Evolutionary conservation across 176 grass and related monocot species (phyloP).

Genomic region (Tuctoria greenei): DNA sequence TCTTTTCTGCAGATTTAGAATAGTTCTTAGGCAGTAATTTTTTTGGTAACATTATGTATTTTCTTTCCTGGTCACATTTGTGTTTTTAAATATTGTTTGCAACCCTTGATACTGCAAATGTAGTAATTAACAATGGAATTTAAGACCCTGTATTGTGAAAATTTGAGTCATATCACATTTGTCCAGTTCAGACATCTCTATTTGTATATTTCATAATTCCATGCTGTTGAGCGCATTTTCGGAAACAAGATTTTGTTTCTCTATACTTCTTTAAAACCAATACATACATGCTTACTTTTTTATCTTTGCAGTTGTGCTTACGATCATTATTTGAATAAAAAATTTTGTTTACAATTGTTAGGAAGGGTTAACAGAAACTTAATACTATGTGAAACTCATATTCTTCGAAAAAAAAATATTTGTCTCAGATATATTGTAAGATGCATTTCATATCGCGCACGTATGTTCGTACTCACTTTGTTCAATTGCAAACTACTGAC

Average conservation of each 20-base stretch:
- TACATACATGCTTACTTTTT: neutral
- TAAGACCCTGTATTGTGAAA: neutral
- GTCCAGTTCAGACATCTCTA: neutral
- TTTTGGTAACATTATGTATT: neutral
- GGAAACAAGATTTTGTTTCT: neutral
- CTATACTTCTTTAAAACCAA: neutral
- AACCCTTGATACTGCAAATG: neutral
- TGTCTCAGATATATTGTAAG: neutral
- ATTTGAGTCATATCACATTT: neutral
- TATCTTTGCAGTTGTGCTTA: neutral
- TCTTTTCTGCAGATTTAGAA: neutral
- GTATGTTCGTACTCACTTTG: neutral
- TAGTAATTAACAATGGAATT: neutral
- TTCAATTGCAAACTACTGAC: conserved; percentile 3
- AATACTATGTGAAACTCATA: conserved; percentile 4
- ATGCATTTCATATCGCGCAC: conserved; percentile 6
- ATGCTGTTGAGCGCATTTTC: neutral
- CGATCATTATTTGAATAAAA: neutral
- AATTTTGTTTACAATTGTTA: neutral
- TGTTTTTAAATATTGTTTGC: conserved; percentile 4
- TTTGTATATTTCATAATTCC: neutral
- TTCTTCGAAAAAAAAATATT: neutral
- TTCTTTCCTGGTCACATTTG: neutral
- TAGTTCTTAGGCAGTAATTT: neutral
- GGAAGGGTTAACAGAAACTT: neutral